Percentiles rank a stretch among this genome's conserved stretches.
Evolutionary conservation across 352 stramenopile species (phyloP).

Genomic region (Blastocystis sp.): DNA sequence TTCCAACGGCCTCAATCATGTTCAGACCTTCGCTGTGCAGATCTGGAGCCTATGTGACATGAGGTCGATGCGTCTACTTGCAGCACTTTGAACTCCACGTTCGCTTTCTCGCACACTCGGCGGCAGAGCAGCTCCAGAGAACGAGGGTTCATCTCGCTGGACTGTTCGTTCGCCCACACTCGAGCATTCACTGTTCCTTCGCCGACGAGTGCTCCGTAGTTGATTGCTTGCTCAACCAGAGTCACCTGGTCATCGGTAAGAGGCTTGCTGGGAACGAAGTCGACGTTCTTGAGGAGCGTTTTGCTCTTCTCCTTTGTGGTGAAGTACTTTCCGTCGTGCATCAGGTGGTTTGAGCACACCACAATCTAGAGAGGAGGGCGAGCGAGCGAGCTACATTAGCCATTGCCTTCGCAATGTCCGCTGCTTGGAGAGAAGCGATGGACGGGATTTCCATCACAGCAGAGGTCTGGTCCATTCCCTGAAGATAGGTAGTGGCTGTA

Average conservation of each 20-base stretch:
- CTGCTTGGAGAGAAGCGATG: neutral
- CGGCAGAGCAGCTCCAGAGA: slow-evolving; percentile 29
- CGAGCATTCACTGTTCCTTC: slow-evolving; percentile 48
- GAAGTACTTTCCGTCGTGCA: slow-evolving; percentile 53
- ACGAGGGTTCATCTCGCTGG: slow-evolving; percentile 46
- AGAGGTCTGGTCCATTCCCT: neutral
- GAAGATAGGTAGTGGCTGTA: slow-evolving; percentile 10
- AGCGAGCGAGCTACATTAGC: neutral
- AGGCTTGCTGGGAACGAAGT: neutral
- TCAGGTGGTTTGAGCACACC: slow-evolving; percentile 23
- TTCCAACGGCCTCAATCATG: slow-evolving; percentile 77
- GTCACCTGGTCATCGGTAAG: neutral
- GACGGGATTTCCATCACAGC: slow-evolving; percentile 53
- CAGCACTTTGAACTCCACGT: slow-evolving; percentile 75
- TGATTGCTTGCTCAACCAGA: neutral
- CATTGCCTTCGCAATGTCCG: slow-evolving; percentile 1
- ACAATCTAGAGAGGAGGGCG: neutral
- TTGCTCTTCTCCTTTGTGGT: slow-evolving; percentile 40
- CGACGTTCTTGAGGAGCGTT: slow-evolving; percentile 27
- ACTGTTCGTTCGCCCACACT: slow-evolving; percentile 46
- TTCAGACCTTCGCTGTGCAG: slow-evolving; percentile 75
- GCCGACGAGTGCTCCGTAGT: slow-evolving; percentile 21
- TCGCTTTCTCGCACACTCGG: slow-evolving; percentile 61
- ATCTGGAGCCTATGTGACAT: slow-evolving; percentile 65
- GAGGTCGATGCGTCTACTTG: slow-evolving; percentile 66